A percentile compares a stretch with the other conserved stretches of the same genome.
Evolutionary conservation across 352 stramenopile species (phyloP).

Genomic region (Globisporangium orthogonon): DNA sequence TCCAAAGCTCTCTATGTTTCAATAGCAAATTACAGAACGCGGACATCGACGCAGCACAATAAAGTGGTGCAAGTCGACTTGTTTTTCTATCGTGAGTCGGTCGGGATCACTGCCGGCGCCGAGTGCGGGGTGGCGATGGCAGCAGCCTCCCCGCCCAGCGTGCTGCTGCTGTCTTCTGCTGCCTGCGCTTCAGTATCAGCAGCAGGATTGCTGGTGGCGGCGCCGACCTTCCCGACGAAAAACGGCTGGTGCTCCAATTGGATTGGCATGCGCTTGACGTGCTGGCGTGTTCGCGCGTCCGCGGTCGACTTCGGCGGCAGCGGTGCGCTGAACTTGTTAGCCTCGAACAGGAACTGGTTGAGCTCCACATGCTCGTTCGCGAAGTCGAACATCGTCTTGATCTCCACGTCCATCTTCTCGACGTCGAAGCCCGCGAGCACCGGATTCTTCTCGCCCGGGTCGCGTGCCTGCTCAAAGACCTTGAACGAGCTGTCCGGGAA

Average conservation of each 20-base stretch:
- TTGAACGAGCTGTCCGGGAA: conserved; percentile 58
- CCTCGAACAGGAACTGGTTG: conserved; percentile 67
- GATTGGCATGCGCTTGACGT: conserved; percentile 10
- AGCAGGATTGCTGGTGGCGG: too few relatives aligned
- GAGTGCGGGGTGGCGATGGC: neutral
- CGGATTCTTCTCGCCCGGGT: conserved; percentile 45
- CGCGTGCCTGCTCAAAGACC: conserved; percentile 44
- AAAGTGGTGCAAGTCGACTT: too few relatives aligned
- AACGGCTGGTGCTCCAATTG: conserved; percentile 1
- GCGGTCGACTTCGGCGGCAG: conserved; percentile 1
- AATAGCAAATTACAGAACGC: too few relatives aligned
- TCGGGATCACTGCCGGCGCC: neutral
- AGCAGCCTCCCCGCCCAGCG: neutral
- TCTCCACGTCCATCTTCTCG: conserved; percentile 48
- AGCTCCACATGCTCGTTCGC: conserved; percentile 52
- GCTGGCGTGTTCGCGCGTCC: neutral
- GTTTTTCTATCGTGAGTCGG: neutral
- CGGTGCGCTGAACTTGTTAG: conserved; percentile 51
- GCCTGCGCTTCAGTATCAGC: too few relatives aligned
- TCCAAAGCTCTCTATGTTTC: too few relatives aligned
- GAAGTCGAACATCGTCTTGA: conserved; percentile 37
- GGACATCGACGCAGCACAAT: too few relatives aligned
- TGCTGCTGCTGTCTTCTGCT: neutral
- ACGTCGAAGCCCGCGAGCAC: conserved; percentile 52
- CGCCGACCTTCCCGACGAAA: neutral